A percentile compares a stretch with the other conserved stretches of the same genome.
These are phyloP conservation scores for Vickermania ingenoplastis DNA, from an alignment of 208 protist species.

Conservation along the genomic window DNA sequence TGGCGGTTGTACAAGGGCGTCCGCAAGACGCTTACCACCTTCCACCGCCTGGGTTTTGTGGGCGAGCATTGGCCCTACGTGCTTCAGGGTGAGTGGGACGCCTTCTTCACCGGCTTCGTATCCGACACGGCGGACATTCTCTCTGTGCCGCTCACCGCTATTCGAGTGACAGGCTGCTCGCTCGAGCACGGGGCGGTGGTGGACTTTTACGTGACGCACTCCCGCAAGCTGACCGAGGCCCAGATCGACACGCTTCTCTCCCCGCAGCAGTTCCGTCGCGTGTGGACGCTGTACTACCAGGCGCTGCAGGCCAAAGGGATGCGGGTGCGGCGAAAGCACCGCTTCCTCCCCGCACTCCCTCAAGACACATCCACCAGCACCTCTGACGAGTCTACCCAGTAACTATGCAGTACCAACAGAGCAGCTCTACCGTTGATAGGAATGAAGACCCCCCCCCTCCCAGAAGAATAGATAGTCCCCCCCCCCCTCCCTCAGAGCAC, in stretches of 20 bases:
- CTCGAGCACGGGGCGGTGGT: slow-evolving; percentile 40
- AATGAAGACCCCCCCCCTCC: too few species aligned
- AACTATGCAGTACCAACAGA: too few species aligned
- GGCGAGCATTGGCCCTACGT: slow-evolving; percentile 38
- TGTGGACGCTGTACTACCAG: slow-evolving; percentile 44
- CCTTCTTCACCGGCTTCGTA: slow-evolving; percentile 32
- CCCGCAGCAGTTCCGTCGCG: slow-evolving; percentile 23
- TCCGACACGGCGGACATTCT: slow-evolving; percentile 38
- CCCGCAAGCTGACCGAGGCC: slow-evolving; percentile 11
- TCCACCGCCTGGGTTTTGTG: slow-evolving; percentile 66
- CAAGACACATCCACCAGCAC: neutral
- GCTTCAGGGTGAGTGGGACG: slow-evolving; percentile 18
- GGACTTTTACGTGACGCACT: slow-evolving; percentile 46
- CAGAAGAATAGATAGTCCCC: too few species aligned
- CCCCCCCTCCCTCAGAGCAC: too few species aligned
- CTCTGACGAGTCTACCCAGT: neutral
- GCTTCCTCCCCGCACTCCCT: neutral
- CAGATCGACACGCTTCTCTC: slow-evolving; percentile 31
- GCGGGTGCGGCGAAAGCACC: neutral
- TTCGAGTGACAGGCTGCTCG: slow-evolving; percentile 31
- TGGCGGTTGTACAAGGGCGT: slow-evolving; percentile 50
- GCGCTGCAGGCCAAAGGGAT: slow-evolving; percentile 2
- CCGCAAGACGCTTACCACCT: slow-evolving; percentile 19
- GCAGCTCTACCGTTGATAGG: too few species aligned
- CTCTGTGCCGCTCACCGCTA: slow-evolving; percentile 11